Percentiles rank a stretch among this genome's conserved stretches.
These are phyloP conservation scores for Gossypium trilobum DNA, from an alignment of 441 rosid species.

Conservation along the genomic window DNA sequence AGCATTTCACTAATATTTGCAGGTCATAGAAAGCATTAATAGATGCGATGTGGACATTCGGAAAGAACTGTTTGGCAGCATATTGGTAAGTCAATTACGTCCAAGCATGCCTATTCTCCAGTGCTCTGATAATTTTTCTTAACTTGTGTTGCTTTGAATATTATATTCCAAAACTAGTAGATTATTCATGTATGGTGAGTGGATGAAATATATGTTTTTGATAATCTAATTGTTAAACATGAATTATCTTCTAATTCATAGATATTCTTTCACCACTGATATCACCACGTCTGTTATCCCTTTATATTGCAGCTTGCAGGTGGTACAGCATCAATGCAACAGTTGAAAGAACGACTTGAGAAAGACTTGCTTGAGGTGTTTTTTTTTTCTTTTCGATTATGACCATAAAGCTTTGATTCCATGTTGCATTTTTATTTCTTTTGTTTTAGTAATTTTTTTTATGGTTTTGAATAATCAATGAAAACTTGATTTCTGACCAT, in stretches of 20 bases:
- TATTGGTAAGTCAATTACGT: conserved; percentile 48
- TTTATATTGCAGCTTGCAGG: conserved; percentile 69
- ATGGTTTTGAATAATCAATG: background rate
- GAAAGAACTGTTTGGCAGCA: conserved; percentile 85
- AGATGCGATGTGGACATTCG: conserved; percentile 92
- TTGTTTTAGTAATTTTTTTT: background rate
- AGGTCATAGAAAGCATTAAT: conserved; percentile 94
- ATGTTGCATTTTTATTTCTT: background rate
- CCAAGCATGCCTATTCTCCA: background rate
- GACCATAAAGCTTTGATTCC: background rate
- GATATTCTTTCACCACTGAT: conserved; percentile 10
- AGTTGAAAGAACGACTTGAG: conserved; percentile 96
- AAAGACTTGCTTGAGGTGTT: conserved; percentile 90
- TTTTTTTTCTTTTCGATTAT: background rate
- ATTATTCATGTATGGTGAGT: background rate
- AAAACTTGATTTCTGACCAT: background rate
- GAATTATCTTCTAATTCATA: background rate
- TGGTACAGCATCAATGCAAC: conserved; percentile 99
- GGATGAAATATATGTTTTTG: background rate
- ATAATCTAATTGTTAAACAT: background rate
- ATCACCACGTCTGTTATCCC: conserved; percentile 8
- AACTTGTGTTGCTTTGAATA: background rate
- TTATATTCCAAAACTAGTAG: background rate
- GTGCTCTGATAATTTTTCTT: background rate
- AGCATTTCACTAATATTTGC: conserved; percentile 22